Conservation (phyloP, 2,329 filamentous ascomycete species). For the Zymoseptoria ardabiliae region DNA sequence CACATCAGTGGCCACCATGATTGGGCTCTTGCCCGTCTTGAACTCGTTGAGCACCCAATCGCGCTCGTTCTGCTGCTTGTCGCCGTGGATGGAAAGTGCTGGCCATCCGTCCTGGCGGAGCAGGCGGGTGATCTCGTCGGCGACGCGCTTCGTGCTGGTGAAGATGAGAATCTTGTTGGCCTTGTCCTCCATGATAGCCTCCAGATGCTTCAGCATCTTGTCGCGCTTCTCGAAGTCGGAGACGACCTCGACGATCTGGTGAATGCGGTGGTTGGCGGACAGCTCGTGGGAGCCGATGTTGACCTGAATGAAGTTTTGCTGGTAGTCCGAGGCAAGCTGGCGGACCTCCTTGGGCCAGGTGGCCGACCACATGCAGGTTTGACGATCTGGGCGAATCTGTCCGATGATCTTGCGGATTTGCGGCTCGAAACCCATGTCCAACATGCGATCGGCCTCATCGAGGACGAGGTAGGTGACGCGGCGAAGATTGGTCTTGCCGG, state of each 20-base stretch:
- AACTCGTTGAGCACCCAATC: constrained; percentile 99
- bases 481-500: constrained; percentile 94
- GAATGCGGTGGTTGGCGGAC: constrained; percentile 94
- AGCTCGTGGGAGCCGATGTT: constrained; percentile 97
- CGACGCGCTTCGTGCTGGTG: constrained; percentile 78
- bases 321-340: constrained; percentile 81
- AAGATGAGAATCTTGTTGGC: constrained; percentile 94
- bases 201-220: constrained; percentile 92
- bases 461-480: constrained; percentile 97
- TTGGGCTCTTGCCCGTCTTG: constrained; percentile 98
- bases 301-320: constrained; percentile 95
- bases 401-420: constrained; percentile 98
- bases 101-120: constrained; percentile 97
- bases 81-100: constrained; percentile 93
- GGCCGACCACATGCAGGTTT: constrained; percentile 99
- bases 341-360: constrained; percentile 99
- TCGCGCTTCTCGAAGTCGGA: constrained; percentile 97
- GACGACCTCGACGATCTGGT: constrained; percentile 93
- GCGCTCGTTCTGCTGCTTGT: constrained; percentile 99
- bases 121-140: constrained; percentile 95
- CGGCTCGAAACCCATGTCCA: constrained; percentile 99
- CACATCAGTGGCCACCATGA: constrained; percentile 99
- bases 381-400: constrained; percentile 95
- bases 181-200: constrained; percentile 96
- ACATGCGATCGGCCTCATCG: constrained; percentile 98